These are phyloP conservation scores for Paraurostyla sp. DNA, from an alignment of 73 alveolate genomes.

Conservation along the genomic window DNA sequence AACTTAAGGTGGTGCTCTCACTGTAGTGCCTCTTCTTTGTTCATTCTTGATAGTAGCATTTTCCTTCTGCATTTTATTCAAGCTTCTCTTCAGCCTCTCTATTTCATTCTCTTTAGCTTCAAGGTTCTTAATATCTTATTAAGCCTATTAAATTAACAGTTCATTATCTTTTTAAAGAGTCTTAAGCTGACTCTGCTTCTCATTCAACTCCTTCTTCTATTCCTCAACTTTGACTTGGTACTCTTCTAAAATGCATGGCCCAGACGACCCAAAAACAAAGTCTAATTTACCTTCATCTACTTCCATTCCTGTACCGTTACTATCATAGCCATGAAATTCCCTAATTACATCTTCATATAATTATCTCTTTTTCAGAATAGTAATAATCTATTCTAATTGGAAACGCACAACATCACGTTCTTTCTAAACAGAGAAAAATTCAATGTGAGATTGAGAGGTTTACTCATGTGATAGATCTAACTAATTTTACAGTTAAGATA, in stretches of 20 bases:
- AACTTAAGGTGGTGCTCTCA: not conserved
- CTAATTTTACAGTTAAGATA: not conserved
- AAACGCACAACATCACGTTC: conserved; percentile 53
- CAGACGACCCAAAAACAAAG: conserved; percentile 22
- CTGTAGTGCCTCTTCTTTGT: not conserved
- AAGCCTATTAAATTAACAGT: conserved; percentile 24
- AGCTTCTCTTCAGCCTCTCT: conserved; percentile 63
- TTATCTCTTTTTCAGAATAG: conserved; percentile 10
- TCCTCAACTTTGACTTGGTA: conserved; percentile 63
- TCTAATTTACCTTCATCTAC: conserved; percentile 16
- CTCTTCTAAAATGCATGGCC: conserved; percentile 68
- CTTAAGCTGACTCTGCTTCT: conserved; percentile 28
- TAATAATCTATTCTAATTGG: conserved; percentile 9
- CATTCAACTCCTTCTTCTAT: conserved; percentile 55
- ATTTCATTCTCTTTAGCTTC: conserved; percentile 69
- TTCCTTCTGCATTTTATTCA: conserved; percentile 46
- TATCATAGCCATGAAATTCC: conserved; percentile 15
- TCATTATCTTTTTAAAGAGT: conserved; percentile 66
- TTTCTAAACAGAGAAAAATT: conserved; percentile 10
- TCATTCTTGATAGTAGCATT: conserved; percentile 36
- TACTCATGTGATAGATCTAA: not conserved
- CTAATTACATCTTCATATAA: conserved; percentile 27
- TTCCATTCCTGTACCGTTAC: not conserved
- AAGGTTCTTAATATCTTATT: conserved; percentile 58
- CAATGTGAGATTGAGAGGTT: not conserved